Conservation (phyloP, 352 stramenopile species). For the Globisporangium takayamanum region DNA sequence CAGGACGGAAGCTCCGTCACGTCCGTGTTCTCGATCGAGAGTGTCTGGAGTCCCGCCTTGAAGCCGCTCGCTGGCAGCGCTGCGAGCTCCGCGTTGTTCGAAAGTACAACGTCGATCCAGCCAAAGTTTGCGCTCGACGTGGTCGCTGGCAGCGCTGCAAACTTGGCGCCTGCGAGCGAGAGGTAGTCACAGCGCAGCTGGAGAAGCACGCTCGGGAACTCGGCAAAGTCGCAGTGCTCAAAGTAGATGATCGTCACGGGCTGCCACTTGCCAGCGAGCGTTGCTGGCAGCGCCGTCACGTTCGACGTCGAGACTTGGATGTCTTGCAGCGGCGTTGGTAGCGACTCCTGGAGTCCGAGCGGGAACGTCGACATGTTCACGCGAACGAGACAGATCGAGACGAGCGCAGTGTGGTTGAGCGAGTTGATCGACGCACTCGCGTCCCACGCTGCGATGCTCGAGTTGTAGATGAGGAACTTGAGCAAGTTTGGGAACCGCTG, state of each 20-base stretch:
- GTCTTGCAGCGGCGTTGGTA: conserved; percentile 10
- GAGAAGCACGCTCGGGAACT: conserved; percentile 12
- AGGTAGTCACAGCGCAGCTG: conserved; percentile 12
- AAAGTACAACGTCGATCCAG: conserved; percentile 15
- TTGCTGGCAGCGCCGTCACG: conserved; percentile 7
- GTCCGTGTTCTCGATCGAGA: conserved; percentile 29
- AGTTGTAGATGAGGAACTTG: conserved; percentile 34
- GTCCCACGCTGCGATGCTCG: conserved; percentile 22
- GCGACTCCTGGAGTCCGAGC: conserved; percentile 5
- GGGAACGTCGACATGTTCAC: conserved; percentile 17
- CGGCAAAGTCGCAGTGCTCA: conserved; percentile 13
- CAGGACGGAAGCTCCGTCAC: conserved; percentile 14
- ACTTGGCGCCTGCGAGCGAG: conserved; percentile 17
- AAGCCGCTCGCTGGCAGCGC: conserved; percentile 10
- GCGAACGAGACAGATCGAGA: conserved; percentile 13
- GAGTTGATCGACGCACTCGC: conserved; percentile 18
- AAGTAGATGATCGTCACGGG: conserved; percentile 15
- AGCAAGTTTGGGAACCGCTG: conserved; percentile 25
- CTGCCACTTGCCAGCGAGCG: conserved; percentile 5
- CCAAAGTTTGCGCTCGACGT: conserved; percentile 19
- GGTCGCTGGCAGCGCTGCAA: conserved; percentile 14
- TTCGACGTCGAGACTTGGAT: conserved; percentile 14
- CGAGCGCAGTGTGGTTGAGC: conserved; percentile 11
- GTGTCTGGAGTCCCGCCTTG: conserved; percentile 8
- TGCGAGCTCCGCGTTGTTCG: conserved; percentile 6